phyloP scores from a whole-genome alignment of 2,329 filamentous ascomycete genomes.

The Cladobotryum mycophilum region DNA sequence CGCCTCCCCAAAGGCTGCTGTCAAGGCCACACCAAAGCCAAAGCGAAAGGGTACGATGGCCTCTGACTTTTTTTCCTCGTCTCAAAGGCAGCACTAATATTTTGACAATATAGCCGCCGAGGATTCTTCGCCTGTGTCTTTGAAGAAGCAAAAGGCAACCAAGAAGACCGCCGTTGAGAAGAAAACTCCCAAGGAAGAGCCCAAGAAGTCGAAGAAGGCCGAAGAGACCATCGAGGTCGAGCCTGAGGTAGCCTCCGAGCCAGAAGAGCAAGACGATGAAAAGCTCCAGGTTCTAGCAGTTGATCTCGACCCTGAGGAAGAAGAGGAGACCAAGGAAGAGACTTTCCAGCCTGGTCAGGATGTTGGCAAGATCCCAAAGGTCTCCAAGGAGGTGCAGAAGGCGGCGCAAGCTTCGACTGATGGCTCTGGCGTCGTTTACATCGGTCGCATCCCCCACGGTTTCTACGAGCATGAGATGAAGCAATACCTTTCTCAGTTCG shows the following conservation, averaged over 20 bases:
- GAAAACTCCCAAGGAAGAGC: conserved; percentile 31
- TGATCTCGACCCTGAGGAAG: conserved; percentile 39
- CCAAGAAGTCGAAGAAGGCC: conserved; percentile 16
- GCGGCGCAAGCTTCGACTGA: conserved; percentile 38
- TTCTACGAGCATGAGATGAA: conserved; percentile 98
- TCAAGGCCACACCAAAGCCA: conserved; percentile 30
- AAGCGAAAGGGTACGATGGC: conserved; percentile 28
- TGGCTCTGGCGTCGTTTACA: conserved; percentile 74
- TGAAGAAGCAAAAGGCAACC: conserved; percentile 41
- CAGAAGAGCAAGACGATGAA: conserved; percentile 36
- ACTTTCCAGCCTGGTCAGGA: conserved; percentile 43
- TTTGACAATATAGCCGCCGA: conserved; percentile 30
- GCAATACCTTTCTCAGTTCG: conserved; percentile 91
- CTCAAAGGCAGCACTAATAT: conserved; percentile 15
- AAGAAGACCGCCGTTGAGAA: conserved; percentile 26
- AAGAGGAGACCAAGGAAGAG: conserved; percentile 31
- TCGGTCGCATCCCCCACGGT: conserved; percentile 83
- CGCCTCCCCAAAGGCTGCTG: conserved; percentile 24
- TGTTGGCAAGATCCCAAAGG: conserved; percentile 45
- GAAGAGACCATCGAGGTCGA: conserved; percentile 26
- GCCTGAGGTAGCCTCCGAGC: conserved; percentile 22
- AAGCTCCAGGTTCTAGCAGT: conserved; percentile 39
- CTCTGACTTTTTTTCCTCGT: background rate
- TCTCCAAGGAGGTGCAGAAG: conserved; percentile 39
- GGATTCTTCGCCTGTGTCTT: conserved; percentile 37